Conservation (phyloP, 257 asterid genomes). For the Solanum raphanifolium region DNA sequence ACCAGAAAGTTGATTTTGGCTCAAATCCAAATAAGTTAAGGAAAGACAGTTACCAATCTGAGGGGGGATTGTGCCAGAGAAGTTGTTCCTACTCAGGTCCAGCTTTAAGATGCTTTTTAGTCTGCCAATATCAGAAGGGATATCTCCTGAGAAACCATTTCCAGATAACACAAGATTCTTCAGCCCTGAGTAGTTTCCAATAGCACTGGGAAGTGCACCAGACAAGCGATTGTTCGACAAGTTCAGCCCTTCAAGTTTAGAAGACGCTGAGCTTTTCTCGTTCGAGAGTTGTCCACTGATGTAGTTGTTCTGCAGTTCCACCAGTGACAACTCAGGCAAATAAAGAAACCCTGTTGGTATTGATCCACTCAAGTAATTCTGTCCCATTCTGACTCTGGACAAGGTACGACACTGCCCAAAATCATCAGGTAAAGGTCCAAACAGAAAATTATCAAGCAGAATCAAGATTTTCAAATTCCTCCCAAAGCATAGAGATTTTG, state of each 20-base stretch:
- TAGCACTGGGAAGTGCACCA: constrained; percentile 21
- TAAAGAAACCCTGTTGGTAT: constrained; percentile 29
- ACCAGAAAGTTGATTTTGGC: constrained; percentile 33
- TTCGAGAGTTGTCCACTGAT: constrained; percentile 16
- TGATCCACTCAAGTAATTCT: constrained; percentile 28
- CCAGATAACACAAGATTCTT: constrained; percentile 25
- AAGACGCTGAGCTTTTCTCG: not conserved
- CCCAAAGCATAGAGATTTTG: constrained; percentile 21
- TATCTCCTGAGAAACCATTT: constrained; percentile 20
- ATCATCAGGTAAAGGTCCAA: constrained; percentile 37
- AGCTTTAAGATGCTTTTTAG: constrained; percentile 20
- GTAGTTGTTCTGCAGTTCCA: constrained; percentile 32
- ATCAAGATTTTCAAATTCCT: constrained; percentile 23
- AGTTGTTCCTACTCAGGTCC: constrained; percentile 27
- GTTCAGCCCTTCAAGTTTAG: constrained; percentile 22
- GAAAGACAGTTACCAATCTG: constrained; percentile 23
- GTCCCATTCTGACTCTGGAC: constrained; percentile 31
- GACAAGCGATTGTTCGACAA: constrained; percentile 22
- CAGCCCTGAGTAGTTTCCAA: constrained; percentile 23
- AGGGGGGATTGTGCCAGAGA: constrained; percentile 23
- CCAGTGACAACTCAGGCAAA: constrained; percentile 23
- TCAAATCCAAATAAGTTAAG: constrained; percentile 26
- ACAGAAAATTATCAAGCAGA: constrained; percentile 27
- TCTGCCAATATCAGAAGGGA: constrained; percentile 27
- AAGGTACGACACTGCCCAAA: constrained; percentile 19